phyloP scores from a whole-genome alignment of 78 protist species.

The Dictyostelium firmibasis region DNA sequence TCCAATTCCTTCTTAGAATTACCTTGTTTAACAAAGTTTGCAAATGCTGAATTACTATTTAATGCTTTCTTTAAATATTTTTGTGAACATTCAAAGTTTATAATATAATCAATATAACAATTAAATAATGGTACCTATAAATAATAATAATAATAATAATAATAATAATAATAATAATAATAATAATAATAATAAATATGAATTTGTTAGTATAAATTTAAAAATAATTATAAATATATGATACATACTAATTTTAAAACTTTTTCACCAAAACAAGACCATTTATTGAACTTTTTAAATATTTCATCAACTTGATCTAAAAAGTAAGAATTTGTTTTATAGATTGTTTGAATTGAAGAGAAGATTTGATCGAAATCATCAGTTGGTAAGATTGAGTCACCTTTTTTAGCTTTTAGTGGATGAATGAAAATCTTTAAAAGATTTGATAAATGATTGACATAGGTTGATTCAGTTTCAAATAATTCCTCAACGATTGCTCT shows the following conservation, averaged over 20 bases:
- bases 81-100: conserved; percentile 49
- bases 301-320: conserved; percentile 57
- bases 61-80: background rate
- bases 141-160: background rate
- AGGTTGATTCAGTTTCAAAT: conserved; percentile 70
- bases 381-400: conserved; percentile 4
- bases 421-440: conserved; percentile 30
- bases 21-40: conserved; percentile 43
- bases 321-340: conserved; percentile 40
- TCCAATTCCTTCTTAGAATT: conserved; percentile 24
- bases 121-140: conserved; percentile 45
- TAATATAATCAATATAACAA: conserved; percentile 58
- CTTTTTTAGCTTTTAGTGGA: conserved; percentile 29
- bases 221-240: too few relatives aligned
- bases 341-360: conserved; percentile 30
- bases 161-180: background rate
- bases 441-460: conserved; percentile 31
- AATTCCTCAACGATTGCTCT: conserved; percentile 61
- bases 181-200: background rate
- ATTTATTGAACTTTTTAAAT: conserved; percentile 36
- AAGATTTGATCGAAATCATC: conserved; percentile 49
- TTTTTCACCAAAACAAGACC: conserved; percentile 56
- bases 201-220: background rate
- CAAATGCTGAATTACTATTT: background rate
- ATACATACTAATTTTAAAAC: conserved; percentile 25